Base-by-base conservation (phyloP, 2,329 filamentous ascomycete genomes). In the Dothidotthia symphoricarpi region DNA sequence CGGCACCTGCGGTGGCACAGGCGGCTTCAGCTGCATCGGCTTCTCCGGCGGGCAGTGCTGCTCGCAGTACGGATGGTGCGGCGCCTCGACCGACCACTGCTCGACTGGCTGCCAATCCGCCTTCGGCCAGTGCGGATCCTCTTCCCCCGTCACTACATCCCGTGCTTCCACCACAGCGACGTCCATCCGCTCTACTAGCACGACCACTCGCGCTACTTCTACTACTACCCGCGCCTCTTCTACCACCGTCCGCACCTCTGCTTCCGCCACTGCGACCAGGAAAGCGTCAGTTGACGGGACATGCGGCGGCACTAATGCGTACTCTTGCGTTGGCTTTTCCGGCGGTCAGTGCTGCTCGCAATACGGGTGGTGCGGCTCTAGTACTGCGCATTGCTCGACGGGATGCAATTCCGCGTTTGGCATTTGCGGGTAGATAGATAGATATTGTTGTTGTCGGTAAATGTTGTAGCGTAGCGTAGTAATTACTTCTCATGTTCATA, bases 281-380 rank as follows among this genome's bases (percentile, higher is more conserved):
- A 22, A 22, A 9, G 9, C 19, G 5, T 22, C 19, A 9, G 9
- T 9, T 9, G 19, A 22, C 19, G 19, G 19, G 9, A 22, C 19
- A 5, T 22, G 19, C 9, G 58, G 57, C 29, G 46, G 51, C 46
- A 42, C 36, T 35, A 50, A 37, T 11, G 53, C 55, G 26, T 54
- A 40, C 25, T 54, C 47, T 11, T 63, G 59, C 46, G 24, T 34
- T 10, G 47, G 52, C 24, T 54, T 41, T 42, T 28, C 47, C 6
- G 68, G 68, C 37, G 71, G 71, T 3, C 53, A 66, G 40, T 74
- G 72, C 57, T 75, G 72, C 59, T 71, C 66, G 11, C 55, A 56
- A 39, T 64, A 64, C 43, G 69, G 68, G n/a, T 63, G 57, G 47
- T 28, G 17, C 14, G 13, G 16, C 24, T 29, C 32, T 13, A 31